Conservation (phyloP, 306 rosid genomes). For the Begonia fuchsioides region DNA sequence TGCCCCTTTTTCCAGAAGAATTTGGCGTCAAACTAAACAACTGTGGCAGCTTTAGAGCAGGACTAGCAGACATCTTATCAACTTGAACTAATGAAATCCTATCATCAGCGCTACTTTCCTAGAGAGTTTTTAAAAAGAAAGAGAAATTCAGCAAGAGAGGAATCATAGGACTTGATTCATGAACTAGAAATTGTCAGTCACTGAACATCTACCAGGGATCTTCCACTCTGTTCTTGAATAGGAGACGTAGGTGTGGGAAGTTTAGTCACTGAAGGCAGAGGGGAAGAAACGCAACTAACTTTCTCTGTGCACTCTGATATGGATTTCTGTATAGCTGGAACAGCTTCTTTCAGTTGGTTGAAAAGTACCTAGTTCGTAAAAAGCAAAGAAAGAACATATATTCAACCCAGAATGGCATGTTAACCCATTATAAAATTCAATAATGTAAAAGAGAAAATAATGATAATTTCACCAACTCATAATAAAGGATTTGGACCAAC, state of each 20-base stretch:
- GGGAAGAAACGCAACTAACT: conserved; percentile 60
- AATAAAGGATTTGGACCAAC: too few relatives aligned
- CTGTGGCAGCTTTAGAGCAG: conserved; percentile 94
- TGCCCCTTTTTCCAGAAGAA: conserved; percentile 82
- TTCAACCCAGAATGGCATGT: too few relatives aligned
- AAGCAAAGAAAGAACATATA: background rate
- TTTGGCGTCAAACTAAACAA: conserved; percentile 74
- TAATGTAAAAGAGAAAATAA: too few relatives aligned
- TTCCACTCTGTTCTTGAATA: conserved; percentile 62
- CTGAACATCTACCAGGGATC: conserved; percentile 44
- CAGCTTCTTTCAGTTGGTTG: conserved; percentile 94
- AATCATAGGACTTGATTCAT: background rate
- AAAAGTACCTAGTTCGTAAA: conserved; percentile 58
- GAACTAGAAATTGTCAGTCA: background rate
- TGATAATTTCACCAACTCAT: too few relatives aligned
- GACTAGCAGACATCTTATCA: conserved; percentile 74
- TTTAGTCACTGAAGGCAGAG: conserved; percentile 50
- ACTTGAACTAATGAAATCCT: conserved; percentile 63
- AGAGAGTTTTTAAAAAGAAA: conserved; percentile 6
- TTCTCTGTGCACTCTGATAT: conserved; percentile 92
- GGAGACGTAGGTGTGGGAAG: conserved; percentile 62
- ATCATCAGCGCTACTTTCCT: conserved; percentile 64
- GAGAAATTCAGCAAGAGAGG: background rate
- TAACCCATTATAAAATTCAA: too few relatives aligned
- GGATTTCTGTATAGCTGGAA: conserved; percentile 85